Base-by-base conservation (phyloP, 768 basidiomycete genomes). In the Amyloporia xantha region DNA sequence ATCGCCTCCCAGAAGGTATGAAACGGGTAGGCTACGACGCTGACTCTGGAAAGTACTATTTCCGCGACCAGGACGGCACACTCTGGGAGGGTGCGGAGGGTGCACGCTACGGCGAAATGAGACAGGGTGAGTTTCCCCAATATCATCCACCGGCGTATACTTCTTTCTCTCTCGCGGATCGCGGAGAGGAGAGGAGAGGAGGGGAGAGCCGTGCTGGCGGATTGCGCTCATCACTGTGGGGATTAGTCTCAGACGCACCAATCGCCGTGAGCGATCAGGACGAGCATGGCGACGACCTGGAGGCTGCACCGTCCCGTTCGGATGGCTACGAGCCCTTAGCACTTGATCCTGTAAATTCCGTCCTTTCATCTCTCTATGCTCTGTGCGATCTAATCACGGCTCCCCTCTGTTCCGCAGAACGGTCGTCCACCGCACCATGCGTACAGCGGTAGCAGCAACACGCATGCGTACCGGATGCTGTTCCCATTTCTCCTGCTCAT, bases 11-110 rank as follows among this genome's bases (percentile, higher is more conserved):
- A 1, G 71, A 71, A 45, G 76, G 76, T 36, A 65, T 76, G 61
- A 69, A 78, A 52, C 79, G 87, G 27, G 77, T 85, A 49, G 87
- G 86, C 10, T 90, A 89, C 59, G 87, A 91, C 65, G 68, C 81
- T 3, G 87, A 90, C 67, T 72, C 74, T 1, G 75, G 77, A 42
- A 68, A 74, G 41, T 88, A 89, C 68, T 73, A 75, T 60, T 90
- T 82, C 66, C 73, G 73, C 21, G 79, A 80, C 62, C 49, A 49
- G 2, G 73, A 72, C 41, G 84, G 86, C 9, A 66, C 62, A 6
- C 60, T 65, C 53, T 80, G 59, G 82, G 80, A 79, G 63, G 76
- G 76, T 26, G 66, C 74, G 15, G 73, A 81, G 53, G 86, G 85
- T 20, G 75, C 80, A 27, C 68, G 79, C 60, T 86, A 74, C 54